phyloP scores from a whole-genome alignment of 2,329 filamentous ascomycete species.

The Stagonosporopsis rhizophila region DNA sequence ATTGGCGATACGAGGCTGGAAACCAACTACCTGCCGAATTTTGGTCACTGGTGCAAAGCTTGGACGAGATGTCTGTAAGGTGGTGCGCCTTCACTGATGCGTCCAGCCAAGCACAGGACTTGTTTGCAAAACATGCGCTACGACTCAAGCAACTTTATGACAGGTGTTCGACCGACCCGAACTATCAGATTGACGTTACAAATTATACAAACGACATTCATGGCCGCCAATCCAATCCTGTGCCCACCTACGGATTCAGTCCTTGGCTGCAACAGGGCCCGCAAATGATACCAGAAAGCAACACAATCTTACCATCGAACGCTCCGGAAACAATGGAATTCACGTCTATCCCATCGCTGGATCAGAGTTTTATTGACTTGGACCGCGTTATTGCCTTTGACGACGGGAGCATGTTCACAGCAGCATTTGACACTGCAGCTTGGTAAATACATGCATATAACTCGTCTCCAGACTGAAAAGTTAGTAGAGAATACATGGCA shows the following conservation, averaged over 20 bases:
- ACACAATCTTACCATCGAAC: neutral
- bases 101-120: neutral
- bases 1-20: slow-evolving; percentile 23
- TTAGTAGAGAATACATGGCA: too few relatives aligned
- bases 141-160: slow-evolving; percentile 22
- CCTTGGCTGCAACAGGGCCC: neutral
- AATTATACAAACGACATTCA: slow-evolving; percentile 23
- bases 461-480: neutral
- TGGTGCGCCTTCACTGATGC: slow-evolving; percentile 13
- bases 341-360: slow-evolving; percentile 21
- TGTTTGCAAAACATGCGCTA: slow-evolving; percentile 20
- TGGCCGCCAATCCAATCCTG: neutral
- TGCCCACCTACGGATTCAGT: neutral
- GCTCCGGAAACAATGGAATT: slow-evolving; percentile 8
- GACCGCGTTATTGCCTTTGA: slow-evolving; percentile 33
- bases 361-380: slow-evolving; percentile 27
- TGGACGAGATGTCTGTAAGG: slow-evolving; percentile 27
- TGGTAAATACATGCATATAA: neutral
- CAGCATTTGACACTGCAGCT: slow-evolving; percentile 16
- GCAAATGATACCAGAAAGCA: neutral
- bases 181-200: slow-evolving; percentile 20
- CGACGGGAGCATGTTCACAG: slow-evolving; percentile 33
- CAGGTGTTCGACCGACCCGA: slow-evolving; percentile 8
- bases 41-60: slow-evolving; percentile 26
- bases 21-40: slow-evolving; percentile 22